Conservation (phyloP, 2,329 filamentous ascomycete genomes). For the Bisporella sp. region DNA sequence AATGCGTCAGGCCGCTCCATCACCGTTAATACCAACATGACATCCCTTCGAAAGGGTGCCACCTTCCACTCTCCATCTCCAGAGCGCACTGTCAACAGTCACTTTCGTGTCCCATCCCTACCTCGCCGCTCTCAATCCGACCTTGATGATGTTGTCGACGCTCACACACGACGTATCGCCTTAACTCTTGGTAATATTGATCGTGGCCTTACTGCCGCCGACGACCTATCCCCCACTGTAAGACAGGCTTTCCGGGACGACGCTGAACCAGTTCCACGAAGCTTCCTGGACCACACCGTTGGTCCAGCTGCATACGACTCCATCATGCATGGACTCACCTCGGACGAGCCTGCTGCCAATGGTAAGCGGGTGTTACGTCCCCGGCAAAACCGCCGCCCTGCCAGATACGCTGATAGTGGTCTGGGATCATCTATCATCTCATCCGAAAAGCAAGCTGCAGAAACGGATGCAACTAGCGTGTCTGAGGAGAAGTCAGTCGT, state of each 20-base stretch:
- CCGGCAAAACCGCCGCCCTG: constrained; percentile 44
- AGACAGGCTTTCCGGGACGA: constrained; percentile 44
- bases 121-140: constrained; percentile 60
- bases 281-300: constrained; percentile 50
- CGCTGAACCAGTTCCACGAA: constrained; percentile 52
- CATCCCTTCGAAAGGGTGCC: constrained; percentile 59
- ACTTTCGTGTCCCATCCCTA: constrained; percentile 36
- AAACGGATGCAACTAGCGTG: constrained; percentile 30
- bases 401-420: constrained; percentile 75
- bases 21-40: constrained; percentile 45
- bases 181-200: constrained; percentile 61
- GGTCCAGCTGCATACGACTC: constrained; percentile 32
- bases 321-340: constrained; percentile 34
- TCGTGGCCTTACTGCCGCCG: constrained; percentile 46
- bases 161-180: constrained; percentile 61
- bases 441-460: constrained; percentile 41
- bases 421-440: constrained; percentile 75
- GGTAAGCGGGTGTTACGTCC: constrained; percentile 46
- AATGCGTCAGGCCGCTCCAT: constrained; percentile 33
- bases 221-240: constrained; percentile 28
- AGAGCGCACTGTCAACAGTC: constrained; percentile 32
- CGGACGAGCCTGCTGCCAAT: constrained; percentile 34
- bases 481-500: constrained; percentile 31
- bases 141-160: constrained; percentile 65
- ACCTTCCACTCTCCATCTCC: constrained; percentile 44